Evolutionary conservation across 169 alveolate genomes (phyloP), one percentile per base, ranked within the genome.

Genomic region (Theileria orientalis): DNA sequence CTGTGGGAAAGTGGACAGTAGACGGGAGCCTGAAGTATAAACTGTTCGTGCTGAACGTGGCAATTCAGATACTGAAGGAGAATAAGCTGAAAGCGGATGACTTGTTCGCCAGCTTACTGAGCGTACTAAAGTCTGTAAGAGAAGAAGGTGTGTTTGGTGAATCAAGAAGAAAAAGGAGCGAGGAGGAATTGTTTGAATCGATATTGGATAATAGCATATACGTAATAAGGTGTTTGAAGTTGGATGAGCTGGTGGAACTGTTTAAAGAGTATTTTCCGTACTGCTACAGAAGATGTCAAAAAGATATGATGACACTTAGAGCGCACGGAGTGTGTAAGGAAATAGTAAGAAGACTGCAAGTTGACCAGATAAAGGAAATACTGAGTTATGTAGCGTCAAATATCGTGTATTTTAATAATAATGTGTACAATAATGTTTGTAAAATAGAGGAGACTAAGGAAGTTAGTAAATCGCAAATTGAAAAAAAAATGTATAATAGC

Each of bases 281-380:
- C 60, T 49, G 19, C 25, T 49, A 49, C n/a, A 49, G 25, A 21
- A 21, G 19, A 27, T 49, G 25, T 49, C 60, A 27, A 9, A 49
- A 21, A 21, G 60, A 49, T 49, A 49, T n/a, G n/a, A 14, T 49
- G 19, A 49, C 25, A 21, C 35, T 49, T 1, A 32, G 29, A 8
- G 60, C 60, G 3, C 25, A 21, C 25, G 60, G 60, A 49, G 60
- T 49, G 19, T 49, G 60, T 49, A 49, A 49, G 60, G 60, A 49
- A 49, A 49, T 49, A 21, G 60, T 49, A 21, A 49, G 25, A 32
- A 49, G 60, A 16, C n/a, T 49, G 19, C 60, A 49, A 1, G n/a
- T 49, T 21, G 60, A 49, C 7, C 60, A 49, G 25, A 32, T 49
- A 13, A 49, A 49, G 60, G 19, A 27, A 14, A 32, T 33, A 1